phyloP scores from a whole-genome alignment of 1,284 basidiomycete genomes.

The Cutaneotrichosporon spelunceum region DNA sequence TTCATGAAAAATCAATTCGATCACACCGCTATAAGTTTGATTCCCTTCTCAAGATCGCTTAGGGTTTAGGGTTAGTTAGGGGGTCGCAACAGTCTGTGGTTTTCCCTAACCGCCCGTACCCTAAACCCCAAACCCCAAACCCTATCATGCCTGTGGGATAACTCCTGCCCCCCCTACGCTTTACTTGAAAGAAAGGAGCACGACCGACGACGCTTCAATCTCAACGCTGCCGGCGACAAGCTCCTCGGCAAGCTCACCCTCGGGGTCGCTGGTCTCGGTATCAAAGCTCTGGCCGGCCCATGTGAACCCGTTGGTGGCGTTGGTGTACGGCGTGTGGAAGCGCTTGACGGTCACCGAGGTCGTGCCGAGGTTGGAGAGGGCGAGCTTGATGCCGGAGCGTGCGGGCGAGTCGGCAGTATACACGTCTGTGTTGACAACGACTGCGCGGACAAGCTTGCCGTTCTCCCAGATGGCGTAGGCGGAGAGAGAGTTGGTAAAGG shows the following conservation, averaged over 20 bases:
- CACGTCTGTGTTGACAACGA: conserved; percentile 57
- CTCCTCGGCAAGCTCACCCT: neutral
- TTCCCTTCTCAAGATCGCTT: no score
- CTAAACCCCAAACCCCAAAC: no score
- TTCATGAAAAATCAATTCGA: no score
- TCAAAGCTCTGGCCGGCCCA: conserved; percentile 13
- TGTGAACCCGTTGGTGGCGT: conserved; percentile 8
- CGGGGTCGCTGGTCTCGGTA: neutral
- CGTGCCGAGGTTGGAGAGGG: no score
- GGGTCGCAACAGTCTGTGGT: no score
- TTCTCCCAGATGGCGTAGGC: conserved; percentile 64
- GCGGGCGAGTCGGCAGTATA: conserved; percentile 9
- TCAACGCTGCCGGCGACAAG: neutral
- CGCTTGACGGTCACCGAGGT: conserved; percentile 2
- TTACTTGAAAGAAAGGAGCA: neutral
- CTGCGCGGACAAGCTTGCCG: conserved; percentile 54
- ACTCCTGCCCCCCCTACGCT: no score
- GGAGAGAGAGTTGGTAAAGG: conserved; percentile 57
- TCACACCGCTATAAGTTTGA: no score
- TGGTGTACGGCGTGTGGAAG: conserved; percentile 7
- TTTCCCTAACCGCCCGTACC: no score
- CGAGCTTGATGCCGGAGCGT: conserved; percentile 8
- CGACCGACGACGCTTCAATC: conserved; percentile 4
- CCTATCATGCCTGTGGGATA: no score
- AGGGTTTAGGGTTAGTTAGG: no score